Evolutionary conservation across 768 basidiomycete genomes (phyloP).

Genomic region (Tephrocybe sp.): DNA sequence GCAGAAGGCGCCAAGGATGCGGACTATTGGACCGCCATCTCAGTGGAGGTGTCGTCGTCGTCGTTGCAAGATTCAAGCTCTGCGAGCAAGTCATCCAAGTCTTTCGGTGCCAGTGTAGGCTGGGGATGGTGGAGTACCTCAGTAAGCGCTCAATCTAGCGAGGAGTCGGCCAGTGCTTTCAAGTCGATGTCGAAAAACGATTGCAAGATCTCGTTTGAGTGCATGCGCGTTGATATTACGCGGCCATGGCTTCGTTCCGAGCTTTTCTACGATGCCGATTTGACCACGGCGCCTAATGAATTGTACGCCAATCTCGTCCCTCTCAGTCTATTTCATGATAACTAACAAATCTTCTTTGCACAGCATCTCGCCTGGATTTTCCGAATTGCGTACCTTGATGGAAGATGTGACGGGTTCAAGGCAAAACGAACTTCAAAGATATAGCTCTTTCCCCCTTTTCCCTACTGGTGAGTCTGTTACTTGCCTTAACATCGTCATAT

Average conservation of each 20-base stretch:
- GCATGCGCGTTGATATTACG: slow-evolving; percentile 3
- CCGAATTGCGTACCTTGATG: background rate
- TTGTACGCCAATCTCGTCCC: background rate
- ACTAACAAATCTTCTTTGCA: background rate
- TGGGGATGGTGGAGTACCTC: background rate
- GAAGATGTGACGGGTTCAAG: background rate
- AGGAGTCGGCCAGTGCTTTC: background rate
- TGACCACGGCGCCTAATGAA: background rate
- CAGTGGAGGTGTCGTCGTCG: background rate
- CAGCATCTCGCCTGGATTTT: slow-evolving; percentile 6
- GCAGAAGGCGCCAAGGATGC: background rate
- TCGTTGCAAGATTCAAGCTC: background rate
- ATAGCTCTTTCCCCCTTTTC: slow-evolving; percentile 4
- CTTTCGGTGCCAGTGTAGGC: slow-evolving; percentile 1
- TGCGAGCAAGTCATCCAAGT: background rate
- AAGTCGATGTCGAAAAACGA: background rate
- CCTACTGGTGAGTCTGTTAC: background rate
- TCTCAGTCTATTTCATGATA: background rate
- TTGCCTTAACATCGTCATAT: background rate
- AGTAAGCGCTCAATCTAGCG: background rate
- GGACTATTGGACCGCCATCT: slow-evolving; percentile 7
- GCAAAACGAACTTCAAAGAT: background rate
- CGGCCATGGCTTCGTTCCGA: slow-evolving; percentile 2
- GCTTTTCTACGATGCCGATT: slow-evolving; percentile 4
- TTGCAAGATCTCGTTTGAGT: slow-evolving; percentile 5